These are phyloP conservation scores for Fusarium keratoplasticum DNA, from an alignment of 2,329 filamentous ascomycete species.

Conservation along the genomic window DNA sequence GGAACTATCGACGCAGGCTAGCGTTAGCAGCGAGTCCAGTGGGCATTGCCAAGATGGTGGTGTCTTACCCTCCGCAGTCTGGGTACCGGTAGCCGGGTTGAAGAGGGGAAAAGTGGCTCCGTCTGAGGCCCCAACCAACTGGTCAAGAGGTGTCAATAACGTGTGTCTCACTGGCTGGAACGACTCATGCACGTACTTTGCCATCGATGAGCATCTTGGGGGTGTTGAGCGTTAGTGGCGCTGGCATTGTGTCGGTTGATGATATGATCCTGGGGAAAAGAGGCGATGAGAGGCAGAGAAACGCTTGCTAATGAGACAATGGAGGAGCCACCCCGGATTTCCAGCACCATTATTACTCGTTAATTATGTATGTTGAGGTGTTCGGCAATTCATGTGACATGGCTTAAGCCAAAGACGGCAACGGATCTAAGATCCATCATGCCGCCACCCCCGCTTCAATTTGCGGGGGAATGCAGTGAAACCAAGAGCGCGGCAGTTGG, in stretches of 20 bases:
- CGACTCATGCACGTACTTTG: slow-evolving; percentile 16
- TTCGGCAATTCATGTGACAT: slow-evolving; percentile 3
- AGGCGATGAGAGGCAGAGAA: not conserved
- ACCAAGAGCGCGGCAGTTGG: slow-evolving; percentile 11
- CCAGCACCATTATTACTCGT: not conserved
- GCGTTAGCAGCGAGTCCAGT: not conserved
- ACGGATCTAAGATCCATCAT: slow-evolving; percentile 4
- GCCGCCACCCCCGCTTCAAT: slow-evolving; percentile 17
- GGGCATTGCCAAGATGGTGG: not conserved
- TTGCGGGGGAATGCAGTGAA: slow-evolving; percentile 5
- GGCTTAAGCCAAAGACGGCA: not conserved
- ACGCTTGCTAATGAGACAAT: not conserved
- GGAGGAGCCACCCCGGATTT: not conserved
- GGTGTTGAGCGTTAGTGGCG: not conserved
- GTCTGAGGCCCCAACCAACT: slow-evolving; percentile 35
- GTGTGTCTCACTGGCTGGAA: not conserved
- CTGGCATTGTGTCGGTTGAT: not conserved
- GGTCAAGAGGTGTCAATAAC: not conserved
- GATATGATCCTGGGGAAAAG: not conserved
- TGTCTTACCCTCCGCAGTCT: slow-evolving; percentile 29
- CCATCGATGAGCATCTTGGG: slow-evolving; percentile 31
- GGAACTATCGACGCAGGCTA: slow-evolving; percentile 12
- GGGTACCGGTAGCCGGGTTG: slow-evolving; percentile 29
- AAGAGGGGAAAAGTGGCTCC: slow-evolving; percentile 33
- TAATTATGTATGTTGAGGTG: not conserved